Conservation (phyloP, 208 protist genomes). For the Trichomonas gallinae region DNA sequence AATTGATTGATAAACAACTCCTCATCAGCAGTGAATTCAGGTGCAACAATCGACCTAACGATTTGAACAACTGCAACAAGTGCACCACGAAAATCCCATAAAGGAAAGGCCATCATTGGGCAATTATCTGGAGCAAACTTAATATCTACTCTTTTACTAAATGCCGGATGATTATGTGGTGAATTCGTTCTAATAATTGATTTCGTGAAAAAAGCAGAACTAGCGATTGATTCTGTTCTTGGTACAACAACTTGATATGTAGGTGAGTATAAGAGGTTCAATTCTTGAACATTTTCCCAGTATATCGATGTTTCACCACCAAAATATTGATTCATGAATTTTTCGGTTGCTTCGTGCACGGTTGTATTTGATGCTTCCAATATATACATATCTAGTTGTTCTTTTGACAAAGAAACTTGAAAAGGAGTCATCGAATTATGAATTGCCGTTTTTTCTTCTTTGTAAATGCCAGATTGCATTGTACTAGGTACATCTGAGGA, state of each 20-base stretch:
- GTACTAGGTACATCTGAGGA: neutral
- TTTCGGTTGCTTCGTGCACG: neutral
- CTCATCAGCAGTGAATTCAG: neutral
- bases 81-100: neutral
- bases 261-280: neutral
- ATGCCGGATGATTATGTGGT: neutral
- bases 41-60: neutral
- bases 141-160: neutral
- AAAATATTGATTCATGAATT: neutral
- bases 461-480: too few species aligned
- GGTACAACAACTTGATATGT: neutral
- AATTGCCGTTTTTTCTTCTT: neutral
- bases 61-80: neutral
- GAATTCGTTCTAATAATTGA: neutral
- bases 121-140: neutral
- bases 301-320: neutral
- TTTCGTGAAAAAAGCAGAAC: neutral
- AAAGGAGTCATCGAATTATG: neutral
- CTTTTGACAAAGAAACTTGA: neutral
- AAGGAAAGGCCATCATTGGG: neutral
- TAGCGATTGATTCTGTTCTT: neutral
- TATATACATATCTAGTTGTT: neutral
- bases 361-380: neutral
- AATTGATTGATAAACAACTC: neutral
- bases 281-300: neutral